Evolutionary conservation across 2,329 filamentous ascomycete genomes (phyloP).

Genomic region (Verticillium klebahnii): DNA sequence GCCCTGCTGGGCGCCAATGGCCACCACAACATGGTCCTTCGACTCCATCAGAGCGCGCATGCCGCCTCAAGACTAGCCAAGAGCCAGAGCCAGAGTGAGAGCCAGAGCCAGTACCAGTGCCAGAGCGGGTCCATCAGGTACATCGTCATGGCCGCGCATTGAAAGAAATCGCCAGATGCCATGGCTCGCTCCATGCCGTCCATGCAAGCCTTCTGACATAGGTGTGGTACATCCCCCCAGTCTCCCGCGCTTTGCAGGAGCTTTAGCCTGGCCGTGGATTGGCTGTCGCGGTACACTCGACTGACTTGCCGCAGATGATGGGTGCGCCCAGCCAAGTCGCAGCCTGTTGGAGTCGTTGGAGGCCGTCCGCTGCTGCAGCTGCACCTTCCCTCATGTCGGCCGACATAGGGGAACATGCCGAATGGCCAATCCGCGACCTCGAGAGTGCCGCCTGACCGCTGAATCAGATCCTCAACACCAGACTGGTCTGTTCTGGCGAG

Average conservation of each 20-base stretch:
- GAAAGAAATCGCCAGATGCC: not conserved
- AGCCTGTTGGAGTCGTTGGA: not conserved
- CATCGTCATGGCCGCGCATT: not conserved
- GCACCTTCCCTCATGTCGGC: conserved; percentile 1
- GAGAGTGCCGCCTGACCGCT: not conserved
- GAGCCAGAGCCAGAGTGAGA: too few species aligned
- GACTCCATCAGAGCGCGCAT: not conserved
- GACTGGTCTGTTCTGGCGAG: not conserved
- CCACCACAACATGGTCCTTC: not conserved
- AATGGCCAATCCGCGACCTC: not conserved
- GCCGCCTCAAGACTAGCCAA: not conserved
- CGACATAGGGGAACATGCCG: not conserved
- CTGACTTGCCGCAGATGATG: not conserved
- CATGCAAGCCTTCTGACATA: not conserved
- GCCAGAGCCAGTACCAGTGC: too few species aligned
- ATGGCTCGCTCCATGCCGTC: not conserved
- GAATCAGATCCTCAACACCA: not conserved
- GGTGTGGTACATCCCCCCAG: not conserved
- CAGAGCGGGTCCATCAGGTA: not conserved
- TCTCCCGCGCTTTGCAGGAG: not conserved
- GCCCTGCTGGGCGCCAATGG: not conserved
- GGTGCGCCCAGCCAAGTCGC: not conserved
- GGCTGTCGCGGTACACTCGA: not conserved
- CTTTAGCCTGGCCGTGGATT: not conserved
- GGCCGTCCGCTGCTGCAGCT: conserved; percentile 1